Evolutionary conservation across 208 protist species (phyloP).

Genomic region (Trypanosoma mega): DNA sequence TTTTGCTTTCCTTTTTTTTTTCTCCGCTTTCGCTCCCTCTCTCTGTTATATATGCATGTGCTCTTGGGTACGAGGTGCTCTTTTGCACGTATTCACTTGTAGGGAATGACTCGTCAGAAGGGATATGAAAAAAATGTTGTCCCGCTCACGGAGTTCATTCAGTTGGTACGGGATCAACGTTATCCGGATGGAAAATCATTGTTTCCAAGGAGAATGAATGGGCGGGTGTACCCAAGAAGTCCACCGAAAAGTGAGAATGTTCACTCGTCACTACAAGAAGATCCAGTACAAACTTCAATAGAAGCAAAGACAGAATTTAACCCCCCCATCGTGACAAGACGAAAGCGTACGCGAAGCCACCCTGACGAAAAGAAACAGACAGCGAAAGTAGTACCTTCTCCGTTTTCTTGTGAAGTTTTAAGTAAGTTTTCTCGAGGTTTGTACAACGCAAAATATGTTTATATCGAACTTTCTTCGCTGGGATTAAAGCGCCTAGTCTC

Average conservation of each 20-base stretch:
- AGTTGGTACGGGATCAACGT: slow-evolving; percentile 20
- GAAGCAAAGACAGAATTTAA: slow-evolving; percentile 2
- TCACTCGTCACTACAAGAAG: not conserved
- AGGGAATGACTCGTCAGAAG: no score
- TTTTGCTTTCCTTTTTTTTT: no score
- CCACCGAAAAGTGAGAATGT: not conserved
- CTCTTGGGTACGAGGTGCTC: no score
- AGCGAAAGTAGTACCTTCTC: slow-evolving; percentile 14
- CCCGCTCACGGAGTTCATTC: slow-evolving; percentile 51
- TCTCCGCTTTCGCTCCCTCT: no score
- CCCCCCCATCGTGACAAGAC: not conserved
- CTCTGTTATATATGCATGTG: no score
- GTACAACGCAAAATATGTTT: slow-evolving; percentile 31
- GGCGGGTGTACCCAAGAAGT: not conserved
- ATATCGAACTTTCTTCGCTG: slow-evolving; percentile 26
- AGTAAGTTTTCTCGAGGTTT: slow-evolving; percentile 26
- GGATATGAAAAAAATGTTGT: slow-evolving; percentile 35
- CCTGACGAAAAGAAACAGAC: not conserved
- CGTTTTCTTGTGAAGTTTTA: slow-evolving; percentile 23
- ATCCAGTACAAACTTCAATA: slow-evolving; percentile 5
- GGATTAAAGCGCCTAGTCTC: slow-evolving; percentile 21
- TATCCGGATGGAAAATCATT: not conserved
- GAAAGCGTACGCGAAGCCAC: slow-evolving; percentile 6
- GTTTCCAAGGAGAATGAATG: slow-evolving; percentile 26
- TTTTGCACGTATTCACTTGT: no score